Evolutionary conservation across 2,329 filamentous ascomycete genomes (phyloP).

Genomic region (Penicillium sumatraense): DNA sequence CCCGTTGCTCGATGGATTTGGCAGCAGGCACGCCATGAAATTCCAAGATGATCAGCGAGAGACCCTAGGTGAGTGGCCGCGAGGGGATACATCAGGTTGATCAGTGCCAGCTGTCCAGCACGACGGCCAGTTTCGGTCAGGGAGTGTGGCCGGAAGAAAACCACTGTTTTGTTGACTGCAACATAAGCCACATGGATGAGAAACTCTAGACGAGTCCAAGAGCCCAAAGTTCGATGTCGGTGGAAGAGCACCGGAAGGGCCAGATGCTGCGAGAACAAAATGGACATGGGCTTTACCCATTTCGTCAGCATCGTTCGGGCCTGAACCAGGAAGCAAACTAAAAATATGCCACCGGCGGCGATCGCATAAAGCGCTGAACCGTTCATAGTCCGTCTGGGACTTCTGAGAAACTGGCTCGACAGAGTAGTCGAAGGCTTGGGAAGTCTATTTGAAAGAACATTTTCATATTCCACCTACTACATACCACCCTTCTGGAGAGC

Average conservation of each 20-base stretch:
- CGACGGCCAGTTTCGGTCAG: constrained; percentile 15
- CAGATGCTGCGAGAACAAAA: neutral
- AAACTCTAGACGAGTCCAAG: constrained; percentile 10
- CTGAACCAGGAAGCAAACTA: neutral
- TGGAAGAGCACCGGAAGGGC: neutral
- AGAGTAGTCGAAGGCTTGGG: neutral
- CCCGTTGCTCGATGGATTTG: constrained; percentile 24
- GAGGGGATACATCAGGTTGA: constrained; percentile 30
- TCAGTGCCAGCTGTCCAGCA: constrained; percentile 24
- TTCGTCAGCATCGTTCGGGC: neutral
- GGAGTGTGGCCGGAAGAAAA: constrained; percentile 19
- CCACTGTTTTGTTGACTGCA: constrained; percentile 21
- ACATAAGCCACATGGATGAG: constrained; percentile 19
- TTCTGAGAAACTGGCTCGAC: neutral
- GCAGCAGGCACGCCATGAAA: constrained; percentile 17
- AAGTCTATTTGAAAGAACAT: neutral
- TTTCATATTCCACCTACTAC: neutral
- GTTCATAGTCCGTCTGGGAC: neutral
- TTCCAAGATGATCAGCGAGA: constrained; percentile 23
- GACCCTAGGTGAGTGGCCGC: constrained; percentile 20
- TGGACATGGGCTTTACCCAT: neutral
- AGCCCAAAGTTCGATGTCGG: constrained; percentile 5
- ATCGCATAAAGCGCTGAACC: neutral
- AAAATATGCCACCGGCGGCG: neutral
- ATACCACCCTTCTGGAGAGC: neutral